Evolutionary conservation across 2,329 filamentous ascomycete genomes (phyloP), one percentile per base, ranked within the genome.

Genomic region (Hypoxylon sp.): DNA sequence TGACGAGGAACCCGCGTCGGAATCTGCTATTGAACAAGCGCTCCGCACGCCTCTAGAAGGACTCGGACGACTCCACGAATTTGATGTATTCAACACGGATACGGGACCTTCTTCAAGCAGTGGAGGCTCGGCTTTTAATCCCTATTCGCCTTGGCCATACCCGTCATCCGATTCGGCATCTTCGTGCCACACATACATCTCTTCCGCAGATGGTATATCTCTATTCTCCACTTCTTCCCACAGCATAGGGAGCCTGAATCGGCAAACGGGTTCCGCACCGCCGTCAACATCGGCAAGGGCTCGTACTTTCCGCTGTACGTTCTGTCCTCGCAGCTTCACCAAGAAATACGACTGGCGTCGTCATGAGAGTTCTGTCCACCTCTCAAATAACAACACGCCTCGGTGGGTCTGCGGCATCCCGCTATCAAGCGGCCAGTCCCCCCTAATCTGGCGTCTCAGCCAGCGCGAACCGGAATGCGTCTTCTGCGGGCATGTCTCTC

Each of bases 351-450:
- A 83, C 59, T 82, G 80, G 80, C 75, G 54, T 11, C 79, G 86
- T 1, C 85, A 88, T 68, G 85, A 87, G 20, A 37, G 20, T 17
- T 55, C 59, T 17, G 30, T 62, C 10, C 50, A 62, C 10, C 48
- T 44, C 7, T 22, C 37, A 37, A 30, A 20, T 3, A 37, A 20
- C 13, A 25, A 54, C 17, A 20, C 50, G n/a, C 40, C 42, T 10
- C 50, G 65, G 3, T 88, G 83, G 84, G 82, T 88, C 4, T 90
- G 88, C 70, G 82, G 83, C 0, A 81, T 79, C 1, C 80, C 80
- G 3, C 64, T 80, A 2, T 71, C 75, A 0, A 62, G 73, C 1
- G 73, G 75, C n/a, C 76, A 81, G 59, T 74, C 87, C 0, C 77
- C 83, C 1, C 80, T 85, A 0, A 81, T 86, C 1, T 83, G 87